Base-by-base conservation (phyloP, 75 land plant species). In the Adiantum capillusveneris region DNA sequence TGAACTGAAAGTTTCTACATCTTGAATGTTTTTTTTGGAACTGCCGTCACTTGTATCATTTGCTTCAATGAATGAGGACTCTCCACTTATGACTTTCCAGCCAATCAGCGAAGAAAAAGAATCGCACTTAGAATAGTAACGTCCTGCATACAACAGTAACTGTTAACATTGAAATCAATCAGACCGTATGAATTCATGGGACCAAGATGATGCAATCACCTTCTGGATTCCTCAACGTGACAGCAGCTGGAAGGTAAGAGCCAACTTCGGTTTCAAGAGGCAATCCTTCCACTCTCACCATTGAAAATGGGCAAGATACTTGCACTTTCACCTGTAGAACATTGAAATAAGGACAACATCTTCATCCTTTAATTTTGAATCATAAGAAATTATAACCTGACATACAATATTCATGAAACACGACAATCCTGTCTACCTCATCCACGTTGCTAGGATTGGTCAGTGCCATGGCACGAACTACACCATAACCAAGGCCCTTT, bases 261-360 rank as follows among this genome's bases (percentile, higher is more conserved):
- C 82, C 87, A 46, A 89, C 79, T 58, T 70, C 80, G 42, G 64
- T 70, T 75, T 88, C 98, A 0, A 86, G 83, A 48, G 98, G 96
- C 52, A 85, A 78, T 29, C 67, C 71, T 56, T 60, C 83, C 26
- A 89, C 34, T 64, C 75, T 73, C 42, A 60, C 66, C 59, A 94
- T 83, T 24, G 95, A 81, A 16, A 76, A 74, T 25, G 98, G 98
- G 51, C 78, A 25, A 0, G 87, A 79, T 37, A 86, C 85, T 55
- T 83, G 86, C 53, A 94, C 51, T 34, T 60, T 56, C 21, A 85
- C 63, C 92, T 90, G 65, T 53, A 61, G 44, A 0, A 46, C 16
- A 50, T 31, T 57, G n/a, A n/a, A n/a, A n/a, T n/a, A n/a, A n/a
- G n/a, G n/a, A n/a, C n/a, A 42, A 45, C 31, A 22, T 46, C 49